Conservation (phyloP, 2,329 filamentous ascomycete genomes). For the Cladosporium sp. region DNA sequence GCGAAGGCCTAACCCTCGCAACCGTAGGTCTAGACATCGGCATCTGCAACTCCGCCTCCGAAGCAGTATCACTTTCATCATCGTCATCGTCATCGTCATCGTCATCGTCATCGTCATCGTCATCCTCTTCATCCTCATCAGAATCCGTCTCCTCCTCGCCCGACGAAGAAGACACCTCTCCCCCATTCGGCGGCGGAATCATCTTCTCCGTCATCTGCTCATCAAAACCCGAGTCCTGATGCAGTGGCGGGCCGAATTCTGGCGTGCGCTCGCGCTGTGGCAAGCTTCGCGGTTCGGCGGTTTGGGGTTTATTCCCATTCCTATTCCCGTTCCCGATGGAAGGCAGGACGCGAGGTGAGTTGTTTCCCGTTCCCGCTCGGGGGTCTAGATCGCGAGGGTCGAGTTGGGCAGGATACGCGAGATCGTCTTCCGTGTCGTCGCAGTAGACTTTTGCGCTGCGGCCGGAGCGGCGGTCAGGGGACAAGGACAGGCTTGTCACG, state of each 20-base stretch:
- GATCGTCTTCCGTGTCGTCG: neutral
- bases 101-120: neutral
- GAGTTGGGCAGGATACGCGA: conserved; percentile 1
- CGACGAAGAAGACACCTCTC: neutral
- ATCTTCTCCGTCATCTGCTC: conserved; percentile 23
- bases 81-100: neutral
- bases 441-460: conserved; percentile 9
- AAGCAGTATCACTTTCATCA: neutral
- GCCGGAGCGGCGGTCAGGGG: conserved; percentile 7
- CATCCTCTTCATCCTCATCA: conserved; percentile 15
- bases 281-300: neutral
- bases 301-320: too few relatives aligned
- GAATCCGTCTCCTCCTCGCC: conserved; percentile 3
- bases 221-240: conserved; percentile 36
- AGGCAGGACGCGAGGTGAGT: neutral
- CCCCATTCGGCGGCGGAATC: neutral
- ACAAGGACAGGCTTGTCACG: conserved; percentile 14
- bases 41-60: conserved; percentile 1
- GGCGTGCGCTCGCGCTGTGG: conserved; percentile 1
- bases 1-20: neutral
- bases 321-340: too few relatives aligned
- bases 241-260: conserved; percentile 18
- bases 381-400: neutral
- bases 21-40: neutral
- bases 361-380: neutral